Percentiles rank a stretch among this genome's conserved stretches.
Conservation (phyloP, 1,284 basidiomycete genomes). For the Trametes versicolor region DNA sequence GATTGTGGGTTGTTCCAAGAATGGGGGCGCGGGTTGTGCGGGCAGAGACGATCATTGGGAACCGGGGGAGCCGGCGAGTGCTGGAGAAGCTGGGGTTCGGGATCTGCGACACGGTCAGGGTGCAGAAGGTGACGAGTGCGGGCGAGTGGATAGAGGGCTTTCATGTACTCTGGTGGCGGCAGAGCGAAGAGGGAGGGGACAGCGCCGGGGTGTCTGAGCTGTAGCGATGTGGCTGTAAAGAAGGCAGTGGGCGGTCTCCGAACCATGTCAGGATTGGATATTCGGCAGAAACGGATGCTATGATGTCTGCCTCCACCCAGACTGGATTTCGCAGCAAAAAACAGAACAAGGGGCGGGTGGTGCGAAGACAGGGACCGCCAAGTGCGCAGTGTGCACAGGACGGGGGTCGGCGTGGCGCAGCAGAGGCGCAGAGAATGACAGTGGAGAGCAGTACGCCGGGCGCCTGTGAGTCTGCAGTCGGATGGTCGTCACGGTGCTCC, state of each 20-base stretch:
- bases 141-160: slow-evolving; percentile 37
- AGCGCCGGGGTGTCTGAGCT: background rate
- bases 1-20: slow-evolving; percentile 64
- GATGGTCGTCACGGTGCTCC: slow-evolving; percentile 23
- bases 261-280: no score
- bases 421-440: background rate
- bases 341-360: no score
- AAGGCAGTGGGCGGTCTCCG: slow-evolving; percentile 3
- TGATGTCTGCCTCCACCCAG: background rate
- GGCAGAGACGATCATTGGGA: slow-evolving; percentile 57
- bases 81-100: slow-evolving; percentile 73
- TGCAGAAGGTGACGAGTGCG: slow-evolving; percentile 41
- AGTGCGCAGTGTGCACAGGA: background rate
- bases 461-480: slow-evolving; percentile 1
- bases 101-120: slow-evolving; percentile 50
- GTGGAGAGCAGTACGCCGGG: slow-evolving; percentile 5
- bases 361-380: no score
- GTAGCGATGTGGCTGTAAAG: slow-evolving; percentile 4
- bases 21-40: slow-evolving; percentile 62
- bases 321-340: no score
- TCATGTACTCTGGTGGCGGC: slow-evolving; percentile 41
- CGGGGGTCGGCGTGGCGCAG: background rate
- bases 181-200: slow-evolving; percentile 13
- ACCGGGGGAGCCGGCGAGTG: slow-evolving; percentile 65
- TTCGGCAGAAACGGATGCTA: background rate